Percentiles rank a stretch among this genome's conserved stretches.
Conservation (phyloP, 139 green algal species). For the Picochlorum sp. region DNA sequence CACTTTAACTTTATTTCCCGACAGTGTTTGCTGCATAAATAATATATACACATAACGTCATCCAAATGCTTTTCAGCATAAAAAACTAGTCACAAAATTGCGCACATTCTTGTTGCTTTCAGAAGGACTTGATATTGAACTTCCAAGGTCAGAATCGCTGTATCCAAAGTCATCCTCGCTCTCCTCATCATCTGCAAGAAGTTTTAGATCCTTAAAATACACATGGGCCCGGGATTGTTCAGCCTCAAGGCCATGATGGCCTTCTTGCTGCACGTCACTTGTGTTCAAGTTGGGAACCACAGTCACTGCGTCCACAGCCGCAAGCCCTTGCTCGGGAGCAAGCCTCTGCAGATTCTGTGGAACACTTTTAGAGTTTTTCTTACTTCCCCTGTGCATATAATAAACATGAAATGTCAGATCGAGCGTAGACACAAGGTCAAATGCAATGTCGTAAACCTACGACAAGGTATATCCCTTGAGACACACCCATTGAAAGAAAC, state of each 20-base stretch:
- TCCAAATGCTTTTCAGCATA: too few species aligned
- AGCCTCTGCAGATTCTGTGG: background rate
- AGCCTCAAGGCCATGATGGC: background rate
- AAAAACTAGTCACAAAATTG: too few species aligned
- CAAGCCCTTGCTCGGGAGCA: slow-evolving; percentile 3
- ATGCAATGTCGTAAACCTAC: too few species aligned
- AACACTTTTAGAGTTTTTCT: slow-evolving; percentile 10
- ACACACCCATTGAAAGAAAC: too few species aligned
- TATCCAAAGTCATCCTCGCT: slow-evolving; percentile 8
- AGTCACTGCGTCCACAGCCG: slow-evolving; percentile 12
- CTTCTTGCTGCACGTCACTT: background rate
- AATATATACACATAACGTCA: too few species aligned
- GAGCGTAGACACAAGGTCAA: background rate
- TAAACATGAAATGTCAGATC: background rate
- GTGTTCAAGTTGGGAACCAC: slow-evolving; percentile 3
- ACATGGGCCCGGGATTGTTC: slow-evolving; percentile 8
- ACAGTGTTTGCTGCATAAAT: too few species aligned
- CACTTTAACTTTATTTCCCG: background rate
- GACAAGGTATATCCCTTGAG: too few species aligned
- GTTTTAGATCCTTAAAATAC: slow-evolving; percentile 46
- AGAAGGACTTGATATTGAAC: too few species aligned
- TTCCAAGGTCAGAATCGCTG: too few species aligned
- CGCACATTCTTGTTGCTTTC: too few species aligned
- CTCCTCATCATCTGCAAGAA: slow-evolving; percentile 21
- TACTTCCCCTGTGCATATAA: slow-evolving; percentile 2